Percentiles rank a stretch among this genome's conserved stretches.
Evolutionary conservation across 495 filamentous ascomycete species (phyloP).

Genomic region (Pyrenopolyporus hunteri): DNA sequence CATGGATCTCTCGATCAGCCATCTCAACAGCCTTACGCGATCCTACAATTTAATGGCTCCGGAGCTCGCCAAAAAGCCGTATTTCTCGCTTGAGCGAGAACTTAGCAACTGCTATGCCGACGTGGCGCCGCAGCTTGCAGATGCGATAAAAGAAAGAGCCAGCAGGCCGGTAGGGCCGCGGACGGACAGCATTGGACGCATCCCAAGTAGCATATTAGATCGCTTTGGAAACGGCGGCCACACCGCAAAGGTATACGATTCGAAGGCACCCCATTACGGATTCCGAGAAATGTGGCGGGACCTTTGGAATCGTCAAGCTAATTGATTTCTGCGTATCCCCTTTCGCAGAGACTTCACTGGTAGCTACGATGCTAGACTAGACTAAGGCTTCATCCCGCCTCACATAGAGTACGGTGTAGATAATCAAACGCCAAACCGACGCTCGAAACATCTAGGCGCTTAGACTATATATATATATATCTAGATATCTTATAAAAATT

Average conservation of each 20-base stretch:
- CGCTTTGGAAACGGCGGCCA: conserved; percentile 55
- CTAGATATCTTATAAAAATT: too few species aligned
- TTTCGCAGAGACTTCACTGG: too few species aligned
- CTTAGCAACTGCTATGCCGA: conserved; percentile 81
- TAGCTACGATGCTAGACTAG: too few species aligned
- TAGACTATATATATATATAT: not conserved
- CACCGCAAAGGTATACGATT: conserved; percentile 70
- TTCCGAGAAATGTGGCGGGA: conserved; percentile 88
- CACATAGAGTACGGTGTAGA: too few species aligned
- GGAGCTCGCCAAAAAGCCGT: conserved; percentile 89
- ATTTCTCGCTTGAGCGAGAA: conserved; percentile 84
- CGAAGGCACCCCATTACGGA: conserved; percentile 76
- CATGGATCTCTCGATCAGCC: conserved; percentile 75
- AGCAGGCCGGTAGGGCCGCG: conserved; percentile 53
- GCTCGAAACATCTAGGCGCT: not conserved
- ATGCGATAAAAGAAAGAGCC: conserved; percentile 73
- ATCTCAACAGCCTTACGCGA: conserved; percentile 80
- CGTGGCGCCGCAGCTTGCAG: conserved; percentile 75
- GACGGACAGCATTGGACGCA: conserved; percentile 38
- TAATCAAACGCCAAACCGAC: too few species aligned
- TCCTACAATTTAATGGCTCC: conserved; percentile 97
- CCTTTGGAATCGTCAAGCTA: conserved; percentile 55
- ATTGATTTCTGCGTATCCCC: not conserved
- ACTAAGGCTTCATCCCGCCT: too few species aligned
- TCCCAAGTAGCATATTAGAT: conserved; percentile 46